Percentiles rank a stretch among this genome's conserved stretches.
These are phyloP conservation scores for Cercospora sp. DNA, from an alignment of 2,329 filamentous ascomycete genomes.

Conservation along the genomic window DNA sequence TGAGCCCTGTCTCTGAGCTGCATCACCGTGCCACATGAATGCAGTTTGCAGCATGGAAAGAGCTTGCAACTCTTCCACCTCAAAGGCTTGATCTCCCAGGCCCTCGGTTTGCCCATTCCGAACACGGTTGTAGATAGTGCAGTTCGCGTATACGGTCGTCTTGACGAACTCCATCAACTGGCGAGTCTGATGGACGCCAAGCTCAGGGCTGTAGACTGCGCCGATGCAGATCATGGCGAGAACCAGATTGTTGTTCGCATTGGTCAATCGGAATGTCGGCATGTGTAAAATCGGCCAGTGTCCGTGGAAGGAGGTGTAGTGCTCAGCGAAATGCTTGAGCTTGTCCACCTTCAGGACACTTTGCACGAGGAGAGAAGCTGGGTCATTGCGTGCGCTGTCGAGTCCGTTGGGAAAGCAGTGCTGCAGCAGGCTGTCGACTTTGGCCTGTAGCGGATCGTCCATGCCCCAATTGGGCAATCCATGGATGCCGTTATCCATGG, in stretches of 20 bases:
- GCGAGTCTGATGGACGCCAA: constrained; percentile 62
- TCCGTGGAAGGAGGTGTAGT: constrained; percentile 70
- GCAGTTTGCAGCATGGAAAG: constrained; percentile 62
- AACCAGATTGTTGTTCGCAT: constrained; percentile 66
- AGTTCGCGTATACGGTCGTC: constrained; percentile 59
- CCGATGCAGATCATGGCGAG: constrained; percentile 71
- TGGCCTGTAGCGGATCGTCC: constrained; percentile 49
- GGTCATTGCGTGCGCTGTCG: constrained; percentile 56
- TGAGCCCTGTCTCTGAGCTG: constrained; percentile 63
- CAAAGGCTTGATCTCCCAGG: constrained; percentile 40
- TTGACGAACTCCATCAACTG: constrained; percentile 67
- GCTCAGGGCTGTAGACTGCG: constrained; percentile 69
- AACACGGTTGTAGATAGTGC: constrained; percentile 51
- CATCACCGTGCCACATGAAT: constrained; percentile 69
- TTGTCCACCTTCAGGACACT: constrained; percentile 65
- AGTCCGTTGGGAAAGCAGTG: constrained; percentile 58
- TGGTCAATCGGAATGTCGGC: constrained; percentile 66
- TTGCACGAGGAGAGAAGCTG: constrained; percentile 46
- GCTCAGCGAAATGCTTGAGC: constrained; percentile 68
- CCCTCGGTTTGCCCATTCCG: constrained; percentile 44
- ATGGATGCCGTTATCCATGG: constrained; percentile 36
- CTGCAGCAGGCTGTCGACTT: constrained; percentile 48
- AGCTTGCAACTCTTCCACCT: constrained; percentile 67
- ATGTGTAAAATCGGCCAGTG: constrained; percentile 74
- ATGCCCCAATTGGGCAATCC: constrained; percentile 46